phyloP scores from a whole-genome alignment of 805 yeast species.

The Candida schatavii region DNA sequence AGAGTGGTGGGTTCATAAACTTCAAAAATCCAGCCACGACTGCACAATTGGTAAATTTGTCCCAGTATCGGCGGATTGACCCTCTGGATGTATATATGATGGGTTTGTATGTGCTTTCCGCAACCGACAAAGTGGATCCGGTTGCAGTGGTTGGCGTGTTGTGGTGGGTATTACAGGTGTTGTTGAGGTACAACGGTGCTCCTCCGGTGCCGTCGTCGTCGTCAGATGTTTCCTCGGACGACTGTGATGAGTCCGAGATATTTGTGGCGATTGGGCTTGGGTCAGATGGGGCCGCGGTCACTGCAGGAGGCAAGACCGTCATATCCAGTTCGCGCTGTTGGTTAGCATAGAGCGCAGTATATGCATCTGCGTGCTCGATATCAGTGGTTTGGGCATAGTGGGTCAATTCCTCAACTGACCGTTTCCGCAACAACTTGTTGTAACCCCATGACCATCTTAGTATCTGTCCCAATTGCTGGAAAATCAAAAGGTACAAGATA shows the following conservation, averaged over 20 bases:
- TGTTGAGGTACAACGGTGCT: neutral
- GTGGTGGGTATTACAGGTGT: neutral
- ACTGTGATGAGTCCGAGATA: neutral
- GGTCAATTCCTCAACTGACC: slow-evolving; percentile 37
- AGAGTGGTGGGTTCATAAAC: slow-evolving; percentile 80
- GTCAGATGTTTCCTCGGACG: neutral
- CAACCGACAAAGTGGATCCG: neutral
- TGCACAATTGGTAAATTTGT: slow-evolving; percentile 6
- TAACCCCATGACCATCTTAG: slow-evolving; percentile 88
- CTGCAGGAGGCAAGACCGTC: neutral
- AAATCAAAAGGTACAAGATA: slow-evolving; percentile 65
- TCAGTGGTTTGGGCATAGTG: slow-evolving; percentile 12
- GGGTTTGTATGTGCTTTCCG: slow-evolving; percentile 2
- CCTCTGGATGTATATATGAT: neutral
- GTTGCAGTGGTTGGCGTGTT: neutral
- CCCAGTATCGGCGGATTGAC: neutral
- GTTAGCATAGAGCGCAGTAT: neutral
- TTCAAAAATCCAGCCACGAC: slow-evolving; percentile 24
- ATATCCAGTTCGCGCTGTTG: no score
- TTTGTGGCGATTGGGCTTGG: neutral
- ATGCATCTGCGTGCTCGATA: neutral
- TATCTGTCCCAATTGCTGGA: slow-evolving; percentile 82
- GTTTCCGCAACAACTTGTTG: slow-evolving; percentile 60
- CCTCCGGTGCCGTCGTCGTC: no score
- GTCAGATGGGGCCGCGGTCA: neutral